A percentile compares a stretch with the other conserved stretches of the same genome.
Evolutionary conservation across 495 filamentous ascomycete genomes (phyloP).

Genomic region (Aspergillus carlsbadensis): DNA sequence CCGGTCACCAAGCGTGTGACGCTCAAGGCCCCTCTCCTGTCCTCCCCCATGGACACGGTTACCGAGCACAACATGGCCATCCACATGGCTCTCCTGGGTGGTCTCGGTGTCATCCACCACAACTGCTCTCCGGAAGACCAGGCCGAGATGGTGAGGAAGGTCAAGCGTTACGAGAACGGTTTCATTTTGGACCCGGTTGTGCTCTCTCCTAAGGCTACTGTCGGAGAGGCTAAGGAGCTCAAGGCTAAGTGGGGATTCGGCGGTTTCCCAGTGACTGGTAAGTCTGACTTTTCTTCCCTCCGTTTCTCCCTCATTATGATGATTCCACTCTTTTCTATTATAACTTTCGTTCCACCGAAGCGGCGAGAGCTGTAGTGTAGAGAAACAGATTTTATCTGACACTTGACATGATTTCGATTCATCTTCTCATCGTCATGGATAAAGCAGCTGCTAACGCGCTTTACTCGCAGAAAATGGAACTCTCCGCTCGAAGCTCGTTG

Average conservation of each 20-base stretch:
- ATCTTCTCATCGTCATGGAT: constrained; percentile 16
- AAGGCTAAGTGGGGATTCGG: constrained; percentile 99
- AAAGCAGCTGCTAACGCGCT: constrained; percentile 29
- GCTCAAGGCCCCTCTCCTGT: constrained; percentile 91
- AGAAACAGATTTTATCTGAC: constrained; percentile 55
- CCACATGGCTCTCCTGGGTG: constrained; percentile 95
- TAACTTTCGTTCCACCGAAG: constrained; percentile 99
- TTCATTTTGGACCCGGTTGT: constrained; percentile 98
- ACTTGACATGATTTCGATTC: neutral
- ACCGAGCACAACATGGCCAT: constrained; percentile 99
- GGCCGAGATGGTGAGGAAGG: constrained; percentile 98
- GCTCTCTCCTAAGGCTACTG: constrained; percentile 80
- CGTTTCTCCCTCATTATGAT: constrained; percentile 52
- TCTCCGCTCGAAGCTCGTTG: constrained; percentile 89
- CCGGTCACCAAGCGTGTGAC: constrained; percentile 91
- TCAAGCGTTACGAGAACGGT: constrained; percentile 98
- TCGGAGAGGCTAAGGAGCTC: constrained; percentile 84
- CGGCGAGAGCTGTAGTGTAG: constrained; percentile 81
- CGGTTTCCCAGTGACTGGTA: constrained; percentile 97
- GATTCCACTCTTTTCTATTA: constrained; percentile 65
- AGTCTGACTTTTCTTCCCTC: constrained; percentile 39
- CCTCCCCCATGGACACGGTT: constrained; percentile 99
- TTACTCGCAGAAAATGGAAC: constrained; percentile 73
- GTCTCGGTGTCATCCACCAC: constrained; percentile 97
- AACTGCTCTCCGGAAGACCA: constrained; percentile 95